These are phyloP conservation scores for Nothopassalora personata DNA, from an alignment of 2,329 filamentous ascomycete genomes.

Conservation along the genomic window DNA sequence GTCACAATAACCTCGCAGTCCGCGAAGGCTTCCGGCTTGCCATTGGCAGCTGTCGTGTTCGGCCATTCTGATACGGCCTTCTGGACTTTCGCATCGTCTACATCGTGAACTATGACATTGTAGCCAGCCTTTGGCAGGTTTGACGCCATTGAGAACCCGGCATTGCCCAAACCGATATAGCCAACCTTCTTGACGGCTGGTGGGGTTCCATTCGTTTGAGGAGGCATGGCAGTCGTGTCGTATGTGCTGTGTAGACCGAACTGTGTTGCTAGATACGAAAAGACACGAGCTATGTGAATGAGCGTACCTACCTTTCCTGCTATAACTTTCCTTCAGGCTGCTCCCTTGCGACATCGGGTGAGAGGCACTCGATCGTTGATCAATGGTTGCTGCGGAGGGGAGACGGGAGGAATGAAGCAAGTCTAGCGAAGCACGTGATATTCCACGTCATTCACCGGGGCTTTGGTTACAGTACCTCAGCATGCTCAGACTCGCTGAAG, in stretches of 20 bases:
- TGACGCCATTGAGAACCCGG: constrained; percentile 32
- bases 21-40: constrained; percentile 25
- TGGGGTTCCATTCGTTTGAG: constrained; percentile 11
- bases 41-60: constrained; percentile 28
- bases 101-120: constrained; percentile 31
- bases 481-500: too few relatives aligned
- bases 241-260: background rate
- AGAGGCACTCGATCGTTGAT: constrained; percentile 7
- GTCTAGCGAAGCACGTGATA: background rate
- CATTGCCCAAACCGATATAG: constrained; percentile 34
- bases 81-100: constrained; percentile 22
- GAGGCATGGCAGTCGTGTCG: constrained; percentile 7
- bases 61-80: constrained; percentile 24
- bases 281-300: background rate
- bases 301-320: constrained; percentile 1
- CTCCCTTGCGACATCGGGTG: constrained; percentile 5
- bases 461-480: too few relatives aligned
- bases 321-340: background rate
- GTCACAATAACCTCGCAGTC: constrained; percentile 34
- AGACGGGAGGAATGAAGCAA: background rate
- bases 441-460: background rate
- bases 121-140: constrained; percentile 33
- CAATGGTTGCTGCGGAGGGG: background rate
- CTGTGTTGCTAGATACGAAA: background rate
- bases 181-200: constrained; percentile 27